Percentiles rank a stretch among this genome's conserved stretches.
Conservation (phyloP, 305 asterid species). For the Fraxinus angustifolia region DNA sequence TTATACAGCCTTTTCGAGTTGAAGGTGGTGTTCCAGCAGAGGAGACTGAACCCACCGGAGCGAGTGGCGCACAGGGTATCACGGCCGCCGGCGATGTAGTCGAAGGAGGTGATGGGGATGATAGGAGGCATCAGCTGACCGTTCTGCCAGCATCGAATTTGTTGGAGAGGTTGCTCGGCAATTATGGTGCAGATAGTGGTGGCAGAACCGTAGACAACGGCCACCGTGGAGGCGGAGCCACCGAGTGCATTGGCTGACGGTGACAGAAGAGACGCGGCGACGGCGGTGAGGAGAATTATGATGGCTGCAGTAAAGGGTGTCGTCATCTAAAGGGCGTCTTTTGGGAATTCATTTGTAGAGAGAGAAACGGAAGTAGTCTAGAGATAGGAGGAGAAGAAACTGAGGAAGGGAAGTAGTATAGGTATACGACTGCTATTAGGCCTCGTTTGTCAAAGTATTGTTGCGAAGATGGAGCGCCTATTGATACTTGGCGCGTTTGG, state of each 20-base stretch:
- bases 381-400: conserved; percentile 18
- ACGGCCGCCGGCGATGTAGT: conserved; percentile 74
- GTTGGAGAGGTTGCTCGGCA: conserved; percentile 52
- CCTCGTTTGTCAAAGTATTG: background rate
- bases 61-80: conserved; percentile 63
- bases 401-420: background rate
- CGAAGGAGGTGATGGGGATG: conserved; percentile 51
- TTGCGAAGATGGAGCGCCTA: background rate
- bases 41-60: conserved; percentile 64
- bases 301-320: conserved; percentile 27
- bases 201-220: conserved; percentile 63
- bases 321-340: conserved; percentile 46
- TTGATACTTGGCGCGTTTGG: background rate
- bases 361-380: conserved; percentile 16
- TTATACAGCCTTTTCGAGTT: conserved; percentile 57
- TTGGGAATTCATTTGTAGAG: conserved; percentile 36
- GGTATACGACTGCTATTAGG: background rate
- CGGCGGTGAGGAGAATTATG: conserved; percentile 20
- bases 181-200: conserved; percentile 61
- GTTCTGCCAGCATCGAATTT: conserved; percentile 70
- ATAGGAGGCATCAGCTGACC: conserved; percentile 34
- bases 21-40: conserved; percentile 65
- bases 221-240: conserved; percentile 67
- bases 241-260: conserved; percentile 49
- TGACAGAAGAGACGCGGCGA: conserved; percentile 22